Evolutionary conservation across 2,329 filamentous ascomycete species (phyloP).

Genomic region (Penicillium sp.): DNA sequence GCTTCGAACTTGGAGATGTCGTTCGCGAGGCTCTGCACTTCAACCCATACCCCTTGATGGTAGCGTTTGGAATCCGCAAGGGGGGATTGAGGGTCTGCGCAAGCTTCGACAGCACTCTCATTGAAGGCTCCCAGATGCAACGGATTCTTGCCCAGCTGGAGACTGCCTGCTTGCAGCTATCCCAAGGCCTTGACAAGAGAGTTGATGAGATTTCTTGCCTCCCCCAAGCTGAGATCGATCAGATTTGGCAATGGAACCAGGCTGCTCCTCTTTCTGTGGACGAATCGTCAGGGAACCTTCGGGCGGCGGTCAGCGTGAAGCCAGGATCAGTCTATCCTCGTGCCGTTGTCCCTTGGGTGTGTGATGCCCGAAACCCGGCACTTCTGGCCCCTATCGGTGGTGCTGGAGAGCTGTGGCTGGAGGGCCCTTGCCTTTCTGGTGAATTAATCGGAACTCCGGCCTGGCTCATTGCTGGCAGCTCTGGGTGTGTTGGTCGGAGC

Average conservation of each 20-base stretch:
- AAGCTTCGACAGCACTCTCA: conserved; percentile 45
- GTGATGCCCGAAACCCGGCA: conserved; percentile 32
- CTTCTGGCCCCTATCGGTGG: conserved; percentile 46
- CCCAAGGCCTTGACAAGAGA: conserved; percentile 25
- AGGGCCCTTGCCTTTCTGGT: conserved; percentile 36
- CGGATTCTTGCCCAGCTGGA: conserved; percentile 40
- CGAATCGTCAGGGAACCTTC: conserved; percentile 23
- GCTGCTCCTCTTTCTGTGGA: conserved; percentile 39
- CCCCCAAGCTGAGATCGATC: conserved; percentile 38
- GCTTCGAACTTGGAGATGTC: conserved; percentile 38
- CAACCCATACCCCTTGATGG: conserved; percentile 53
- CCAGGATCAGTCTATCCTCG: conserved; percentile 37
- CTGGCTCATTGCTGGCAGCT: conserved; percentile 38
- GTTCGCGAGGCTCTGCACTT: conserved; percentile 43
- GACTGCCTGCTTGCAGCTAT: conserved; percentile 29
- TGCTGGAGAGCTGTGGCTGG: conserved; percentile 43
- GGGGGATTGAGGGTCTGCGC: conserved; percentile 47
- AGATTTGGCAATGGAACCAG: conserved; percentile 49
- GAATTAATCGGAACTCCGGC: conserved; percentile 24
- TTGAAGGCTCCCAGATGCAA: conserved; percentile 40
- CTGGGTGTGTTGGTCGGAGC: conserved; percentile 28
- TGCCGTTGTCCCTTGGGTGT: conserved; percentile 31
- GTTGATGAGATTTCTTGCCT: conserved; percentile 41
- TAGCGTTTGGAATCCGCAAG: conserved; percentile 48
- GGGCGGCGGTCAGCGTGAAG: conserved; percentile 21